Percentiles rank a stretch among this genome's conserved stretches.
These are phyloP conservation scores for Leccinum imitatum DNA, from an alignment of 768 basidiomycete genomes.

Conservation along the genomic window DNA sequence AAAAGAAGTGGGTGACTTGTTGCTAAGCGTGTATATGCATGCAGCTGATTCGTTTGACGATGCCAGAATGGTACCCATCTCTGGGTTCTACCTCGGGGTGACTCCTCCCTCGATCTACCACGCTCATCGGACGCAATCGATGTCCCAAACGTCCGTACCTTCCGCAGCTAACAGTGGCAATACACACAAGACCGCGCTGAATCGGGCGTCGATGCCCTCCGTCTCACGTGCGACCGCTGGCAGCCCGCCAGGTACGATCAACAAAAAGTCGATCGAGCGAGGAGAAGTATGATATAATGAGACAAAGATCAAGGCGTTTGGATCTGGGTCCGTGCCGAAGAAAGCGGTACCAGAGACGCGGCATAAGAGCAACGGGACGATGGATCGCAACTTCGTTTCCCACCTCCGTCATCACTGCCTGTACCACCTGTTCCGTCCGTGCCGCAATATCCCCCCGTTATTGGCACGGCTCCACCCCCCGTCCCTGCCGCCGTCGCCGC, in stretches of 20 bases:
- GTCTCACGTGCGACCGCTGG: constrained; percentile 43
- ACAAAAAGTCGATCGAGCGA: constrained; percentile 47
- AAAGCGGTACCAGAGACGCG: constrained; percentile 19
- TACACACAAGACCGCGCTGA: constrained; percentile 38
- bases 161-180: constrained; percentile 31
- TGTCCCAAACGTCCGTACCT: constrained; percentile 66
- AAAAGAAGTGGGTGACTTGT: constrained; percentile 64
- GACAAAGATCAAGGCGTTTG: constrained; percentile 29
- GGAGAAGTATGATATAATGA: constrained; percentile 38
- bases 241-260: constrained; percentile 40
- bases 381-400: constrained; percentile 78
- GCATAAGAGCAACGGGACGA: constrained; percentile 64
- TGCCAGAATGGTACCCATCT: constrained; percentile 82
- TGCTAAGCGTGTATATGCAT: neutral
- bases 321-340: constrained; percentile 20
- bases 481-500: constrained; percentile 30
- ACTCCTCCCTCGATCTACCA: constrained; percentile 44
- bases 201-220: constrained; percentile 69
- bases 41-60: neutral
- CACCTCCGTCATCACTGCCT: constrained; percentile 26
- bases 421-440: constrained; percentile 10
- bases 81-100: constrained; percentile 74
- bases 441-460: constrained; percentile 21
- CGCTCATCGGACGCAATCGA: constrained; percentile 62
- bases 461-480: neutral